A percentile compares a stretch with the other conserved stretches of the same genome.
Conservation (phyloP, 352 stramenopile species). For the Phytophthora hibernalis region DNA sequence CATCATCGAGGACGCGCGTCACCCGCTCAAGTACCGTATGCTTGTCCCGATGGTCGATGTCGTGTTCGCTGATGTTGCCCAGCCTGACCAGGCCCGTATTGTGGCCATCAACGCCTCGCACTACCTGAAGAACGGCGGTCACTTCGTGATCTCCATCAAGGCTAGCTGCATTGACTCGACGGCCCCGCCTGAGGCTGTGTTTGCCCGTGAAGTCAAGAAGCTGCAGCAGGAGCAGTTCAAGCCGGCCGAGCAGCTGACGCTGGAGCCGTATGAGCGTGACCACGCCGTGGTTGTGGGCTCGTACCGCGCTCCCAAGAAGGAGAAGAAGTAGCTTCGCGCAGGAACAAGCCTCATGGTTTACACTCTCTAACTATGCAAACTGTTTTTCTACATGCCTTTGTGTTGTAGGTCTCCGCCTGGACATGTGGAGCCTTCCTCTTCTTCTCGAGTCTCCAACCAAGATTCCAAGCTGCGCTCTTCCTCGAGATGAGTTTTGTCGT, state of each 20-base stretch:
- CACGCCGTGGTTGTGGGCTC: slow-evolving; percentile 98
- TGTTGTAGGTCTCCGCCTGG: slow-evolving; percentile 46
- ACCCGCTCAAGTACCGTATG: slow-evolving; percentile 99
- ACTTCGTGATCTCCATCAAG: slow-evolving; percentile 99
- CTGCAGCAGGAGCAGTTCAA: slow-evolving; percentile 99
- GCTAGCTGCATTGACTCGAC: slow-evolving; percentile 99
- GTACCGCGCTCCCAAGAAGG: slow-evolving; percentile 96
- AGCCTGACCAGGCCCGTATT: slow-evolving; percentile 99
- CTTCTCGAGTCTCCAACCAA: slow-evolving; percentile 20
- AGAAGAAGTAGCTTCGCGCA: slow-evolving; percentile 75
- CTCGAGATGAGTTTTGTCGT: slow-evolving; percentile 1
- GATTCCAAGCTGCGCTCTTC: slow-evolving; percentile 35
- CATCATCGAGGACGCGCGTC: slow-evolving; percentile 99
- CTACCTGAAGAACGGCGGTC: slow-evolving; percentile 99
- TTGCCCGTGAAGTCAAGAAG: slow-evolving; percentile 97
- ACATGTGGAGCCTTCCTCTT: slow-evolving; percentile 35
- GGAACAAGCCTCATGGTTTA: slow-evolving; percentile 35
- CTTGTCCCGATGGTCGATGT: slow-evolving; percentile 99
- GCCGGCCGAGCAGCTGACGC: slow-evolving; percentile 98
- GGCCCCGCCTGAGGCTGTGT: slow-evolving; percentile 97
- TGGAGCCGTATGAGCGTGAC: slow-evolving; percentile 99
- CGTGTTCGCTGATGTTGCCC: slow-evolving; percentile 99
- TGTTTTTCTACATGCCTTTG: slow-evolving; percentile 43
- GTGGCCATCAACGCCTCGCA: slow-evolving; percentile 99
- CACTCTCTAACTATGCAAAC: slow-evolving; percentile 46